These are phyloP conservation scores for Sabuloglossum arenarium DNA, from an alignment of 495 filamentous ascomycete genomes.

Conservation along the genomic window DNA sequence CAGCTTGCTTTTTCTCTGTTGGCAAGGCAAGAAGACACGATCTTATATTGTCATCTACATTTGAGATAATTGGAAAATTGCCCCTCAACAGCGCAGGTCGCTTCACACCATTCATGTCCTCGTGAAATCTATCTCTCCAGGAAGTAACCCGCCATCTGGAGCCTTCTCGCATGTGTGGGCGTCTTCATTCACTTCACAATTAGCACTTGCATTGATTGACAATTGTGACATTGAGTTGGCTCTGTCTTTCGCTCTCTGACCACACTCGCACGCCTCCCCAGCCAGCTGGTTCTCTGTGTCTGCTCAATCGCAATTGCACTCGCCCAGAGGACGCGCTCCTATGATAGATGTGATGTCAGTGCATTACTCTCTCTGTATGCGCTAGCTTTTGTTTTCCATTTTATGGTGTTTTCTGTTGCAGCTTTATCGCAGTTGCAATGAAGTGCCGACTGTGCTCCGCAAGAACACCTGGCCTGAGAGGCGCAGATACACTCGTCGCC, in stretches of 20 bases:
- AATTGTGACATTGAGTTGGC: background rate
- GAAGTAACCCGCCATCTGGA: constrained; percentile 27
- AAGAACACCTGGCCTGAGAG: constrained; percentile 57
- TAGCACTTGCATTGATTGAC: background rate
- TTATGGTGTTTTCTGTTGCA: constrained; percentile 45
- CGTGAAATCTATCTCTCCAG: constrained; percentile 65
- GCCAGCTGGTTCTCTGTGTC: constrained; percentile 45
- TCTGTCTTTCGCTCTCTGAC: constrained; percentile 46
- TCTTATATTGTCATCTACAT: background rate
- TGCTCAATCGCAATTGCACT: constrained; percentile 67
- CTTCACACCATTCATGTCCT: constrained; percentile 6
- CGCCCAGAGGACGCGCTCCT: constrained; percentile 50
- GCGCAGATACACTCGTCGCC: constrained; percentile 38
- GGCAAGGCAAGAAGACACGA: too few species aligned
- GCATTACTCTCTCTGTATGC: background rate
- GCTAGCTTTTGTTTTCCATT: too few species aligned
- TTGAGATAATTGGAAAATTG: background rate
- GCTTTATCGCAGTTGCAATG: constrained; percentile 73
- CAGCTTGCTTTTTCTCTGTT: too few species aligned
- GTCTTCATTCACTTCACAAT: constrained; percentile 21
- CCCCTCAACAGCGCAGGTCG: background rate
- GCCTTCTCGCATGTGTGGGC: constrained; percentile 74
- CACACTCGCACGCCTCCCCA: constrained; percentile 52
- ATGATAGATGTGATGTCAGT: background rate
- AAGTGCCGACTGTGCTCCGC: constrained; percentile 67